Evolutionary conservation across 371 early-diverging fungal genomes (phyloP).

Genomic region (Conidiobolus incongruus): DNA sequence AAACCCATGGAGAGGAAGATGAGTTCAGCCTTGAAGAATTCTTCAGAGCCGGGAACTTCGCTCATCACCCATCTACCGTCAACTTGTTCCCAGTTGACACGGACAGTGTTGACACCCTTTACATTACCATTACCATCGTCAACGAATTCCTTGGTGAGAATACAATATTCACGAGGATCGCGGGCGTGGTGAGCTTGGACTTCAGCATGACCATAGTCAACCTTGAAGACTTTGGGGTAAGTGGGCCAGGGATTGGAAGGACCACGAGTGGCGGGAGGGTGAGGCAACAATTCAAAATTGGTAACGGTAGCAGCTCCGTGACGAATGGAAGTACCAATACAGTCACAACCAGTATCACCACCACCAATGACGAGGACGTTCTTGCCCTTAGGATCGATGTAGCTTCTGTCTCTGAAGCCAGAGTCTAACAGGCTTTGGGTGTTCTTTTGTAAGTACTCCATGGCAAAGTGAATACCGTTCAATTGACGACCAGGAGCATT

Average conservation of each 20-base stretch:
- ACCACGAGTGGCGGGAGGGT: conserved; percentile 60
- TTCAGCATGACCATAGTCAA: conserved; percentile 92
- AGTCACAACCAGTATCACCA: conserved; percentile 94
- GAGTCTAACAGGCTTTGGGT: conserved; percentile 69
- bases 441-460: conserved; percentile 85
- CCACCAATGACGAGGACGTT: conserved; percentile 93
- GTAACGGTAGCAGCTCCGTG: conserved; percentile 75
- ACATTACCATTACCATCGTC: conserved; percentile 57
- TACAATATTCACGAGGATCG: conserved; percentile 86
- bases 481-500: conserved; percentile 64
- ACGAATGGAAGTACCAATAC: conserved; percentile 82
- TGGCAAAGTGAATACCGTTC: conserved; percentile 89
- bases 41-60: conserved; percentile 60
- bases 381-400: conserved; percentile 74
- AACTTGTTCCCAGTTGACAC: conserved; percentile 82
- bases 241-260: conserved; percentile 93
- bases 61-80: conserved; percentile 72
- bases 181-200: conserved; percentile 63
- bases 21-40: conserved; percentile 69
- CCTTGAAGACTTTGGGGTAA: conserved; percentile 78
- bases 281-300: conserved; percentile 90
- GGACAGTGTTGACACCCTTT: conserved; percentile 77
- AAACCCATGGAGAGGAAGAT: conserved; percentile 92
- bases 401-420: conserved; percentile 33
- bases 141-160: conserved; percentile 86